Evolutionary conservation across 371 early-diverging fungal species (phyloP), one percentile per base, ranked within the genome.

Genomic region (Syncephalastrum monosporum): DNA sequence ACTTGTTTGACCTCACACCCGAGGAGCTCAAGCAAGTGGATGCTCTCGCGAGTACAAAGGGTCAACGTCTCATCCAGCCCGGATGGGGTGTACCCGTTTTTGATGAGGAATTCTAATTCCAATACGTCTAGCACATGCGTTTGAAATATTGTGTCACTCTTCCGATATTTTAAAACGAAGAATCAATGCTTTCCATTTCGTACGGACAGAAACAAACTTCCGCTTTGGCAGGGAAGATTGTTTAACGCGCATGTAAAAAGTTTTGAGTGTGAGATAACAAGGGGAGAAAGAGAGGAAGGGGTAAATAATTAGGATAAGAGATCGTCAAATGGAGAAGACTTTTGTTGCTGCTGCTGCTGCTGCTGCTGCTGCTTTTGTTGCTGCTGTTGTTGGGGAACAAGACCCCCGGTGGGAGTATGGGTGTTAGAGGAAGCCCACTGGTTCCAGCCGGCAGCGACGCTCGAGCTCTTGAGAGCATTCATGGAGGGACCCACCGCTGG

Each of bases 381-480:
- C 17, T 50, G 53, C 29, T 42, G 46, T 0, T 33, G 49, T 41
- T 49, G 53, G 8, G 46, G 27, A 49, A 24, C 21, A 19, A 47
- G 24, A 55, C 19, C 5, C 42, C 25, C 12, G 59, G 56, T 7
- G 19, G 47, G 12, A 41, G 44, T 10, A 53, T 49, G 19, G 55
- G 60, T 53, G 47, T 60, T 60, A 33, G 57, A 55, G 15, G 57
- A 43, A 19, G 80, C 80, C 74, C 74, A 77, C 19, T 67, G 63
- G 19, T 63, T 69, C 80, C 80, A 78, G 33, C 68, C 64, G 13
- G 77, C 64, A 55, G 64, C 64, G 3, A 63, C 59, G 54, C 67
- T 73, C 2, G 67, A 72, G 51, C 60, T 70, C 53, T 80, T 82
- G 67, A 84, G 59, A 4, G 84, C 66, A 25, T 84, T 84, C 82